Conservation (phyloP, 192 early-diverging fungal species). For the Mortierella claussenii region DNA sequence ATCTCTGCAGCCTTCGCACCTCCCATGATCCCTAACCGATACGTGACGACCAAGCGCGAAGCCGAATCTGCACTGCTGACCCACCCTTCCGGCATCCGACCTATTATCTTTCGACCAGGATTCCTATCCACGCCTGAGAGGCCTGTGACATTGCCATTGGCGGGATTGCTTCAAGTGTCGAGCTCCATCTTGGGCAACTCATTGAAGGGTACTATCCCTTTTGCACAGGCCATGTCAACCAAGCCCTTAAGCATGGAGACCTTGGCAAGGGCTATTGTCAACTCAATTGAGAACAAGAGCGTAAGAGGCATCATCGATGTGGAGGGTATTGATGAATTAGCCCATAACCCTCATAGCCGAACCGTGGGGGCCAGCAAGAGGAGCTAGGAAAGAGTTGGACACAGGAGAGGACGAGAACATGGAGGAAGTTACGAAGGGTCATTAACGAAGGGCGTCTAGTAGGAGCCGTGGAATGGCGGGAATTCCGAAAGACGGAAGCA, state of each 20-base stretch:
- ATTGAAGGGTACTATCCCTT: slow-evolving; percentile 55
- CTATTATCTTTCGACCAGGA: slow-evolving; percentile 56
- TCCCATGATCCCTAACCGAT: slow-evolving; percentile 72
- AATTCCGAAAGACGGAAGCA: no score
- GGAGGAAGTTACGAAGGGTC: no score
- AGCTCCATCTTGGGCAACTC: slow-evolving; percentile 54
- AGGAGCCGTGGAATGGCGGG: no score
- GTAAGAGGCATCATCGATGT: slow-evolving; percentile 58
- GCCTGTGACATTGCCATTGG: slow-evolving; percentile 68
- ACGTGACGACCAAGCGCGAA: slow-evolving; percentile 81
- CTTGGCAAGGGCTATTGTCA: slow-evolving; percentile 58
- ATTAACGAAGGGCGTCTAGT: no score
- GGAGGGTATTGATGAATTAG: slow-evolving; percentile 55
- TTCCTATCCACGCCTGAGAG: slow-evolving; percentile 71
- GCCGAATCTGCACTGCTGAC: slow-evolving; percentile 69
- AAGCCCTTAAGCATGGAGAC: slow-evolving; percentile 56
- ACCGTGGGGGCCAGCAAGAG: slow-evolving; percentile 33
- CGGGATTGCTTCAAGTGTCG: slow-evolving; percentile 60
- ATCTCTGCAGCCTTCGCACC: slow-evolving; percentile 74
- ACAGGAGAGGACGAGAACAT: no score
- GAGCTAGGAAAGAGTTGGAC: no score
- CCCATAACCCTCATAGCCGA: slow-evolving; percentile 20
- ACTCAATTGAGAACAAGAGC: slow-evolving; percentile 45
- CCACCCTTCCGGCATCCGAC: slow-evolving; percentile 52
- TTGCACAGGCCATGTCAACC: slow-evolving; percentile 58